These are phyloP conservation scores for Lablab purpureus DNA, from an alignment of 306 rosid genomes.

Conservation along the genomic window DNA sequence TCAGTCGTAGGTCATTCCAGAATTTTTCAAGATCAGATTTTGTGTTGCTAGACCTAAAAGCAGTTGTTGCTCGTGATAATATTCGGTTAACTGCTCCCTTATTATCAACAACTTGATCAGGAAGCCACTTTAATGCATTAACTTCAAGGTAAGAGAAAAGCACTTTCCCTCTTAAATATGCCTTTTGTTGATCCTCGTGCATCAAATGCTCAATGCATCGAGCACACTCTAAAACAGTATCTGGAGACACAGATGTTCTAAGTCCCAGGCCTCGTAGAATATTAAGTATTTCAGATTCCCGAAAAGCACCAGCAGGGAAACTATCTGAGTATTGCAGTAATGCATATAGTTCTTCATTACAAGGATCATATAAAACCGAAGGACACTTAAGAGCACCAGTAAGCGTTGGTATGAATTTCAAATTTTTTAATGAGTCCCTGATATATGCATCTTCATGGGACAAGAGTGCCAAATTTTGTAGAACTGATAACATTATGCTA, in stretches of 20 bases:
- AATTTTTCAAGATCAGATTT: constrained; percentile 84
- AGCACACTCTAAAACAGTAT: constrained; percentile 83
- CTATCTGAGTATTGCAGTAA: constrained; percentile 76
- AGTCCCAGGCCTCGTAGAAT: constrained; percentile 90
- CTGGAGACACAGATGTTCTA: constrained; percentile 82
- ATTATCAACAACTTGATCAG: constrained; percentile 66
- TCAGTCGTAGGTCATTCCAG: constrained; percentile 85
- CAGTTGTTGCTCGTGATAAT: constrained; percentile 77
- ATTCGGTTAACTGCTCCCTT: constrained; percentile 78
- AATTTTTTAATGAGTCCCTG: constrained; percentile 72
- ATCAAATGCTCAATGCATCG: constrained; percentile 72
- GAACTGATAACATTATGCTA: constrained; percentile 75
- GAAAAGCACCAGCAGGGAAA: constrained; percentile 84
- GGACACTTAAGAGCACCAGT: constrained; percentile 80
- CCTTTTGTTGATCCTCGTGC: constrained; percentile 83
- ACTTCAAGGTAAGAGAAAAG: constrained; percentile 93
- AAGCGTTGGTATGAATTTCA: constrained; percentile 76
- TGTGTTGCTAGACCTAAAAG: constrained; percentile 67
- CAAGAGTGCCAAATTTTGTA: constrained; percentile 82
- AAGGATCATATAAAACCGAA: constrained; percentile 82
- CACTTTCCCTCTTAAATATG: constrained; percentile 76
- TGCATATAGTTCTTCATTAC: constrained; percentile 83
- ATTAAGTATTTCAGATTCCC: constrained; percentile 71
- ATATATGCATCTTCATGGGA: constrained; percentile 76
- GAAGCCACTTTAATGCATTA: constrained; percentile 93